Evolutionary conservation across 1,284 basidiomycete genomes (phyloP).

Genomic region (Nidula niveotomentosa): DNA sequence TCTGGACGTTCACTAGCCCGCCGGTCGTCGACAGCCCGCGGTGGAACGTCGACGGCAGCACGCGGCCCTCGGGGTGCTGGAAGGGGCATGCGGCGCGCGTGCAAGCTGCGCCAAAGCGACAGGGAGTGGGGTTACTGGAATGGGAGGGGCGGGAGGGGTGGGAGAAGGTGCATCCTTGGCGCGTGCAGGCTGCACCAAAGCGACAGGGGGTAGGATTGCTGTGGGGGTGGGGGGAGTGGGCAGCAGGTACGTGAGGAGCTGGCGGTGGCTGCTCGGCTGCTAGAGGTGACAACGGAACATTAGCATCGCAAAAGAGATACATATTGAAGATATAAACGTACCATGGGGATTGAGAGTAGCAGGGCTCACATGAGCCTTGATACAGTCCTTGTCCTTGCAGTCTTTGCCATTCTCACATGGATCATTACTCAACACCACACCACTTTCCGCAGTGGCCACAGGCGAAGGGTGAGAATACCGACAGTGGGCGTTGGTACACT

Average conservation of each 20-base stretch:
- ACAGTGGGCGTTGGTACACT: slow-evolving; percentile 87
- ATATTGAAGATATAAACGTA: slow-evolving; percentile 26
- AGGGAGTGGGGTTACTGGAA: slow-evolving; percentile 45
- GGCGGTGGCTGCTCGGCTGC: slow-evolving; percentile 42
- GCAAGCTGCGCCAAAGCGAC: slow-evolving; percentile 77
- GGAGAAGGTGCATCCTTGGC: slow-evolving; percentile 69
- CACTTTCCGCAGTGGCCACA: slow-evolving; percentile 87
- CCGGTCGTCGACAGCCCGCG: slow-evolving; percentile 63
- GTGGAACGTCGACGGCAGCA: slow-evolving; percentile 74
- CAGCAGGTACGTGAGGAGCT: slow-evolving; percentile 20
- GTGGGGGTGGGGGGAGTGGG: slow-evolving; percentile 25
- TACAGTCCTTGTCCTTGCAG: slow-evolving; percentile 90
- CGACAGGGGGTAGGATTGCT: slow-evolving; percentile 58
- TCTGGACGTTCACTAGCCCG: slow-evolving; percentile 56
- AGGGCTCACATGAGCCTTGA: slow-evolving; percentile 86
- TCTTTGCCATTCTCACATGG: slow-evolving; percentile 82
- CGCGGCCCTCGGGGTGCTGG: slow-evolving; percentile 79
- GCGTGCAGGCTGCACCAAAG: slow-evolving; percentile 74
- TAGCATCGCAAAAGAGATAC: slow-evolving; percentile 5
- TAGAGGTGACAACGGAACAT: slow-evolving; percentile 7
- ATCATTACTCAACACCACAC: slow-evolving; percentile 91
- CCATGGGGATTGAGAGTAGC: slow-evolving; percentile 67
- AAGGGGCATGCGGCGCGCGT: slow-evolving; percentile 75
- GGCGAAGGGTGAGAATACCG: slow-evolving; percentile 91
- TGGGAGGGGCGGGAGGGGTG: slow-evolving; percentile 55